Percentiles rank a stretch among this genome's conserved stretches.
Conservation (phyloP, 805 yeast species). For the Hanseniaspora occidentalis region DNA sequence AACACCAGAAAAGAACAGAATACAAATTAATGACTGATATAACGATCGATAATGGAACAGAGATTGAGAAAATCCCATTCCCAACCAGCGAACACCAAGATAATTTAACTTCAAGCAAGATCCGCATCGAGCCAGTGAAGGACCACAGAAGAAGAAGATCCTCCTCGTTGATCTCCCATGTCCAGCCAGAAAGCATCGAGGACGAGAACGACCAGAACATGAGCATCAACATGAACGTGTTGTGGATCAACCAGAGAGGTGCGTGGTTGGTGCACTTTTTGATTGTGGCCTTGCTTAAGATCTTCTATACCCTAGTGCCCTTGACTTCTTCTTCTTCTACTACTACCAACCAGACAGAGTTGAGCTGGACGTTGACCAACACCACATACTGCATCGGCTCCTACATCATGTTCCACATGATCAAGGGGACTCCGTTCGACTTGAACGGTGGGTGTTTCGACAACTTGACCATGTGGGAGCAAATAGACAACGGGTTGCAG, state of each 20-base stretch:
- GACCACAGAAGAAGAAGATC: constrained; percentile 56
- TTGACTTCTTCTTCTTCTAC: constrained; percentile 20
- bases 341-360: constrained; percentile 48
- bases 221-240: constrained; percentile 83
- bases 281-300: constrained; percentile 58
- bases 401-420: constrained; percentile 91
- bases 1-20: background rate
- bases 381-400: constrained; percentile 82
- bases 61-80: background rate
- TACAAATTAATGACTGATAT: background rate
- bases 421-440: constrained; percentile 95
- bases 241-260: constrained; percentile 92
- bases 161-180: constrained; percentile 80
- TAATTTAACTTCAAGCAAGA: background rate
- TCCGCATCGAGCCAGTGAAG: constrained; percentile 20
- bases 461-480: constrained; percentile 97
- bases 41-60: background rate
- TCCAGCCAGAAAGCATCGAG: constrained; percentile 85
- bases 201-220: constrained; percentile 85
- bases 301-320: constrained; percentile 69
- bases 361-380: constrained; percentile 91
- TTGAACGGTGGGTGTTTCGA: constrained; percentile 95
- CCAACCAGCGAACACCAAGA: background rate
- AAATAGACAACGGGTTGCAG: constrained; percentile 86
- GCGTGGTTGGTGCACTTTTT: constrained; percentile 94